Evolutionary conservation across 2,329 filamentous ascomycete genomes (phyloP).

Genomic region (Aureobasidium zeae): DNA sequence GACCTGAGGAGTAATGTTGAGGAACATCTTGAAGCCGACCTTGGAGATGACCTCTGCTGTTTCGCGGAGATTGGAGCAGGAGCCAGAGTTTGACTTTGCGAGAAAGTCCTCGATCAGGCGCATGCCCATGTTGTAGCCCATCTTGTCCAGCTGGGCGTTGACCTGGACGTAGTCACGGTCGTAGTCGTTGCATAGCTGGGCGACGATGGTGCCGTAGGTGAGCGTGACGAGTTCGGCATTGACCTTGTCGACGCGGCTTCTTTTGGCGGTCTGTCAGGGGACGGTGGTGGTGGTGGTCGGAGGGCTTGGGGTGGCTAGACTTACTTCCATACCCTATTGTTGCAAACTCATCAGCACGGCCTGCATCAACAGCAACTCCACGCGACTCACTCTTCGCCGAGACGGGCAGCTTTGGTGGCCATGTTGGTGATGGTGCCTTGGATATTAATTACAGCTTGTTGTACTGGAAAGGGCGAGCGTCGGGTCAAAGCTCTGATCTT

Average conservation of each 20-base stretch:
- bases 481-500: constrained; percentile 2
- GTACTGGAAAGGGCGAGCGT: not conserved
- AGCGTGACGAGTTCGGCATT: constrained; percentile 95
- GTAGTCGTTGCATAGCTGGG: constrained; percentile 92
- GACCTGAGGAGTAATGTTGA: constrained; percentile 88
- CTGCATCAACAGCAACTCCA: not conserved
- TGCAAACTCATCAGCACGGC: constrained; percentile 28
- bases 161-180: constrained; percentile 90
- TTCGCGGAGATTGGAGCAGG: constrained; percentile 87
- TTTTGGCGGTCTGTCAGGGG: constrained; percentile 32
- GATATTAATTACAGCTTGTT: no score
- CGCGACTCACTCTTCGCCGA: constrained; percentile 68
- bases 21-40: constrained; percentile 98
- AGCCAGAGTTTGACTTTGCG: constrained; percentile 82
- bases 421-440: no score
- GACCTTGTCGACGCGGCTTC: constrained; percentile 92
- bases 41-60: constrained; percentile 96
- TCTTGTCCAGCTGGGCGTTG: constrained; percentile 95
- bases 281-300: not conserved
- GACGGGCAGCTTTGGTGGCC: constrained; percentile 55
- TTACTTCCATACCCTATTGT: constrained; percentile 91
- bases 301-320: constrained; percentile 30
- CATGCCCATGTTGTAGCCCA: constrained; percentile 98
- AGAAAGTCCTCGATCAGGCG: constrained; percentile 96
- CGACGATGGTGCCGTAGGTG: constrained; percentile 95